A percentile compares a stretch with the other conserved stretches of the same genome.
Evolutionary conservation across 1,284 basidiomycete species (phyloP).

Genomic region (Athelia psychrophila): DNA sequence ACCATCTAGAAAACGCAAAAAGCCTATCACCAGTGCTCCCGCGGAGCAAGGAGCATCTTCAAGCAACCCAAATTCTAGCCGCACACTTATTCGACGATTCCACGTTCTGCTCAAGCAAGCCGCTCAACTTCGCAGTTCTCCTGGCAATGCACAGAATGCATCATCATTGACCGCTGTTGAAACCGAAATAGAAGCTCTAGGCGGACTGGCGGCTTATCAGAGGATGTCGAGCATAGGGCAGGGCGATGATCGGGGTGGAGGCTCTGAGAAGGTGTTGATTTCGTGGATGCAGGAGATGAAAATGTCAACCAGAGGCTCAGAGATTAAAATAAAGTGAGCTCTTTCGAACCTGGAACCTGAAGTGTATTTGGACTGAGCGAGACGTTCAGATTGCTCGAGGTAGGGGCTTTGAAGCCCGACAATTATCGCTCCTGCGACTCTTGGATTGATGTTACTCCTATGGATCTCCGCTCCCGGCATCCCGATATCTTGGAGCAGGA

Average conservation of each 20-base stretch:
- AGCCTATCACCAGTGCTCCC: conserved; percentile 29
- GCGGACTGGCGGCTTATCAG: conserved; percentile 79
- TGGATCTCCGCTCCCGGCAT: conserved; percentile 81
- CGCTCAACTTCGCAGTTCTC: conserved; percentile 39
- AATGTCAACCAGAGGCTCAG: conserved; percentile 24
- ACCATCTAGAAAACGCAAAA: conserved; percentile 42
- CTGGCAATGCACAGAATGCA: conserved; percentile 16
- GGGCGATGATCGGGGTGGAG: conserved; percentile 76
- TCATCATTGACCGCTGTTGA: conserved; percentile 49
- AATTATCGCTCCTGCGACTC: conserved; percentile 65
- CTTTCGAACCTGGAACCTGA: neutral
- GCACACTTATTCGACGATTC: conserved; percentile 65
- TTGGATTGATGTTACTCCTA: conserved; percentile 75
- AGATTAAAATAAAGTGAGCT: conserved; percentile 40
- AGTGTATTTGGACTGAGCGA: neutral
- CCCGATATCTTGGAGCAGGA: conserved; percentile 79
- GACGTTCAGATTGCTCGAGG: conserved; percentile 73
- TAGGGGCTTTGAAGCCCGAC: conserved; percentile 81
- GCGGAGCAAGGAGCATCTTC: conserved; percentile 18
- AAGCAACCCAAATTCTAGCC: conserved; percentile 50
- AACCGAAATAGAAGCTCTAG: conserved; percentile 59
- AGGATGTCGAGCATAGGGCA: conserved; percentile 80
- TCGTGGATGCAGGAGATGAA: conserved; percentile 66
- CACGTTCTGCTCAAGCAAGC: conserved; percentile 66
- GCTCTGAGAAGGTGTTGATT: conserved; percentile 77